These are phyloP conservation scores for Zygosaccharomyces lentus DNA, from an alignment of 805 yeast genomes.

Conservation along the genomic window DNA sequence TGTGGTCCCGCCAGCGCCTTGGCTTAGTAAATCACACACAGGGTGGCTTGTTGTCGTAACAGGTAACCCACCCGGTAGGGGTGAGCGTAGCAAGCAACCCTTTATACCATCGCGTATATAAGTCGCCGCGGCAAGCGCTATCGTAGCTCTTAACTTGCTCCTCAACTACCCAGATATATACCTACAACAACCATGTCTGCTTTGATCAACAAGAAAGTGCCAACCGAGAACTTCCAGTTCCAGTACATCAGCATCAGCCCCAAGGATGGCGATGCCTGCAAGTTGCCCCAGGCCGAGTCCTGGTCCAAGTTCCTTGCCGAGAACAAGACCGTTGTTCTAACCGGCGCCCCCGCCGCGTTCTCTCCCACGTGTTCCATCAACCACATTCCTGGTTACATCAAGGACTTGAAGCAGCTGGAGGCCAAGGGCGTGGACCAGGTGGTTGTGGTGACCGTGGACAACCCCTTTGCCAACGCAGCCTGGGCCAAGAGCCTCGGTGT, in stretches of 20 bases:
- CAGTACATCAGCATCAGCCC: constrained; percentile 31
- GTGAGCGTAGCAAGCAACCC: too few species aligned
- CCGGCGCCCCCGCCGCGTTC: constrained; percentile 83
- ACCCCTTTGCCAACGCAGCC: constrained; percentile 65
- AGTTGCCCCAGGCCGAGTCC: constrained; percentile 25
- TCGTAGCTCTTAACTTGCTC: too few species aligned
- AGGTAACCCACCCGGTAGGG: neutral
- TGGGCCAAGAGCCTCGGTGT: constrained; percentile 50
- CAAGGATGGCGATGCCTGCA: constrained; percentile 29
- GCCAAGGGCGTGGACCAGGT: constrained; percentile 60
- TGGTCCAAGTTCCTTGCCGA: constrained; percentile 29
- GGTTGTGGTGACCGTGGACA: constrained; percentile 62
- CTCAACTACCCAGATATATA: too few species aligned
- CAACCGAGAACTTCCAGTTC: constrained; percentile 26
- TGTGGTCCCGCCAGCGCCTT: neutral
- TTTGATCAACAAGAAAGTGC: constrained; percentile 25
- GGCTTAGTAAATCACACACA: neutral
- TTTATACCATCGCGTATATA: neutral
- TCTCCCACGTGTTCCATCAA: constrained; percentile 74
- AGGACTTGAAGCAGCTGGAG: constrained; percentile 46
- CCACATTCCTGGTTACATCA: constrained; percentile 66
- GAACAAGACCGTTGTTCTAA: constrained; percentile 57
- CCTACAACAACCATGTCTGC: constrained; percentile 19
- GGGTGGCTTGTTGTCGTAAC: neutral
- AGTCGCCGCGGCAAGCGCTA: neutral